phyloP scores from a whole-genome alignment of 805 yeast species.

The Pichia thaimueangensis region DNA sequence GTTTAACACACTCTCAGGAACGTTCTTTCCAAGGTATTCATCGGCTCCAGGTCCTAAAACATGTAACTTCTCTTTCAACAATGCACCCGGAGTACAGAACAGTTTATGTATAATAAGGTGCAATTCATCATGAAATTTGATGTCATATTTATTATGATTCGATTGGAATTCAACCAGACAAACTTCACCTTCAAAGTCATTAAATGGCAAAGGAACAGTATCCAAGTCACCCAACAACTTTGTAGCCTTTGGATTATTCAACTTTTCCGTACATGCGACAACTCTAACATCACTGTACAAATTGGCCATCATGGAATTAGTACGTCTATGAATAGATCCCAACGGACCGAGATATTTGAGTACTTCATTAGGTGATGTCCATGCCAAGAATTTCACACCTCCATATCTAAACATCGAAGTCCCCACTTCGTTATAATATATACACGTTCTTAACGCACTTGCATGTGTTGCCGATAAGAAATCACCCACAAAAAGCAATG shows the following conservation, averaged over 20 bases:
- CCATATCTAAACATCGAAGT: constrained; percentile 32
- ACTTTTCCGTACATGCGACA: constrained; percentile 38
- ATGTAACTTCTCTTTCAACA: constrained; percentile 40
- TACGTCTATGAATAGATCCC: constrained; percentile 46
- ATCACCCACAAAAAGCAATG: constrained; percentile 27
- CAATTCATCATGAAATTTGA: constrained; percentile 44
- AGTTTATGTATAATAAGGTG: constrained; percentile 63
- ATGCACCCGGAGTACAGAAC: constrained; percentile 37
- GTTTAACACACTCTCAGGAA: constrained; percentile 35
- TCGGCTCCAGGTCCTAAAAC: constrained; percentile 79
- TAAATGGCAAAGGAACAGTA: constrained; percentile 21
- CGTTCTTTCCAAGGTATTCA: constrained; percentile 36
- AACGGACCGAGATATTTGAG: constrained; percentile 54
- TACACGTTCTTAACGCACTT: constrained; percentile 40
- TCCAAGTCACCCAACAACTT: constrained; percentile 11
- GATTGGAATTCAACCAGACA: constrained; percentile 30
- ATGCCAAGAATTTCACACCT: constrained; percentile 64
- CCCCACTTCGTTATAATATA: constrained; percentile 26
- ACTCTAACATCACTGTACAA: constrained; percentile 53
- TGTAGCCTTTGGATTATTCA: constrained; percentile 13
- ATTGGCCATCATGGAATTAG: constrained; percentile 60
- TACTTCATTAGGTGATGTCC: constrained; percentile 59
- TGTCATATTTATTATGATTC: constrained; percentile 23
- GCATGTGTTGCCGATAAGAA: constrained; percentile 44
- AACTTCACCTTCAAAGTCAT: constrained; percentile 18